Percentiles rank a stretch among this genome's conserved stretches.
Conservation (phyloP, 2,329 filamentous ascomycete genomes). For the Nemania serpens region DNA sequence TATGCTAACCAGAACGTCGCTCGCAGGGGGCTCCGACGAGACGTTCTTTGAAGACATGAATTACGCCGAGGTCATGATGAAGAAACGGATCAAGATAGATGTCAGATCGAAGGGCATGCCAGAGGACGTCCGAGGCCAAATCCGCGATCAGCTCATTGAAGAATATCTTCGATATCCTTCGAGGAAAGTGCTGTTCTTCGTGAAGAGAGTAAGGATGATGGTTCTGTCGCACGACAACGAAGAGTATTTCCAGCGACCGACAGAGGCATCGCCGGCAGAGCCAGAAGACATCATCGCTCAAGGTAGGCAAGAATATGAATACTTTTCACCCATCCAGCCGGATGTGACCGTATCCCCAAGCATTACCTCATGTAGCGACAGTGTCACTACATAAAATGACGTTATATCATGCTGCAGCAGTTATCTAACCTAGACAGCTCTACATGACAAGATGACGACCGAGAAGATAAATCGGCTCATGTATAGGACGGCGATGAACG, state of each 20-base stretch:
- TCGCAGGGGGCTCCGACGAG: slow-evolving; percentile 32
- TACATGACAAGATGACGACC: slow-evolving; percentile 12
- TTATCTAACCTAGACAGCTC: slow-evolving; percentile 14
- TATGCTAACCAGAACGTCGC: not conserved
- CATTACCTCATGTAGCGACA: no score
- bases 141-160: slow-evolving; percentile 34
- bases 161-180: slow-evolving; percentile 37
- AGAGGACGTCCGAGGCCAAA: slow-evolving; percentile 35
- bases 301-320: not conserved
- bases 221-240: slow-evolving; percentile 10
- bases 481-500: slow-evolving; percentile 25
- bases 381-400: no score
- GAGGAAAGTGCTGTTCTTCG: slow-evolving; percentile 33
- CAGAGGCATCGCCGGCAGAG: not conserved
- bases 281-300: slow-evolving; percentile 23
- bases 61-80: slow-evolving; percentile 36
- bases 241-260: not conserved
- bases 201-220: slow-evolving; percentile 15
- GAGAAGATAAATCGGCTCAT: slow-evolving; percentile 25
- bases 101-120: slow-evolving; percentile 38
- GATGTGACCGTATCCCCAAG: no score
- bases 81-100: slow-evolving; percentile 41
- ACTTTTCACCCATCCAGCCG: not conserved
- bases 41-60: slow-evolving; percentile 35
- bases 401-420: not conserved